Conservation (phyloP, 495 filamentous ascomycete genomes). For the Monascus purpureus region DNA sequence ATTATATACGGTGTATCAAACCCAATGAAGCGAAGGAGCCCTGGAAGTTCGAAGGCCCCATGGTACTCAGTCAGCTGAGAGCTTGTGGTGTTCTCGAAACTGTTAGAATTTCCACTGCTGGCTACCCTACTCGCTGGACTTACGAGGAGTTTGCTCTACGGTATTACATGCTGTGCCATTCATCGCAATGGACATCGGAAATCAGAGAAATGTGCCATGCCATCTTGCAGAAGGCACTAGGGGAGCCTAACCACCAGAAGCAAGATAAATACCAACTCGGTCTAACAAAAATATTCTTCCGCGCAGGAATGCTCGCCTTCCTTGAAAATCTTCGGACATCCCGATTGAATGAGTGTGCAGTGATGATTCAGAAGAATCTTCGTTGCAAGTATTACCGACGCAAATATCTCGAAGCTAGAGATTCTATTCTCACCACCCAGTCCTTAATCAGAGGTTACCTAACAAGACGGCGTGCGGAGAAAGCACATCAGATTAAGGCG, state of each 20-base stretch:
- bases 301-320: conserved; percentile 96
- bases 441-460: conserved; percentile 56
- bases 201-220: conserved; percentile 86
- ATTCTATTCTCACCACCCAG: conserved; percentile 69
- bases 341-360: conserved; percentile 82
- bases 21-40: conserved; percentile 94
- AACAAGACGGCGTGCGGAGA: conserved; percentile 63
- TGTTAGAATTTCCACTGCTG: conserved; percentile 93
- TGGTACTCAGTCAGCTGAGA: conserved; percentile 94
- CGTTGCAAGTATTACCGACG: conserved; percentile 88
- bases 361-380: conserved; percentile 99
- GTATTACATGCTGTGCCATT: conserved; percentile 97
- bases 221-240: conserved; percentile 83
- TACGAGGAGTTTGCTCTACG: conserved; percentile 97
- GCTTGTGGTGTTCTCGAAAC: conserved; percentile 99
- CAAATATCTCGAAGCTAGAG: conserved; percentile 76
- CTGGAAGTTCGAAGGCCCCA: conserved; percentile 98
- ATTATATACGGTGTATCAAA: conserved; percentile 99
- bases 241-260: conserved; percentile 60
- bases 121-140: conserved; percentile 96
- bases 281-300: conserved; percentile 97
- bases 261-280: conserved; percentile 93
- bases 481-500: conserved; percentile 69
- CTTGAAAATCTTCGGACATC: conserved; percentile 86
- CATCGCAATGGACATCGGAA: conserved; percentile 79